These are phyloP conservation scores for Venturia pyrina DNA, from an alignment of 2,329 filamentous ascomycete species.

Conservation along the genomic window DNA sequence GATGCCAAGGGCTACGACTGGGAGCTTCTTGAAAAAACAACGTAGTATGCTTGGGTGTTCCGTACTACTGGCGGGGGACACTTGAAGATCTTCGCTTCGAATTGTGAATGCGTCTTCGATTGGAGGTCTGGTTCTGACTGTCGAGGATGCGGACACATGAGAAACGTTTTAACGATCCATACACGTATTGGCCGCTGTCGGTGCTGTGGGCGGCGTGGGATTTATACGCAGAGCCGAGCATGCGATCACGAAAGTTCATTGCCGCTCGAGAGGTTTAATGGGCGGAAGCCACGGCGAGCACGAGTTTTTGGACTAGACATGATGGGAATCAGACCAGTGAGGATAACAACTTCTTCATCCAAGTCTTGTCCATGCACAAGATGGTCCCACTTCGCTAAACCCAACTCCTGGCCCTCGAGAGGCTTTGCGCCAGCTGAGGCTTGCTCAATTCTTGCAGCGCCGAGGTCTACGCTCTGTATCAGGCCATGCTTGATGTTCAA, in stretches of 20 bases:
- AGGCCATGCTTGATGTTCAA: constrained; percentile 8
- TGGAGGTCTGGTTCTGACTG: not conserved
- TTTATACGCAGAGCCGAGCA: not conserved
- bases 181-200: not conserved
- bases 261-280: not conserved
- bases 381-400: not conserved
- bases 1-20: not conserved
- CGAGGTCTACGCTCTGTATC: not conserved
- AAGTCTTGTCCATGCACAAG: not conserved
- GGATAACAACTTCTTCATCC: not conserved
- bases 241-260: not conserved
- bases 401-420: not conserved
- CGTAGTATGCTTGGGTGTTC: not conserved
- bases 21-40: not conserved
- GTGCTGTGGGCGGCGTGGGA: not conserved
- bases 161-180: not conserved
- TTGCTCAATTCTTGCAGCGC: not conserved
- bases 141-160: not conserved
- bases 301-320: not conserved
- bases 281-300: not conserved
- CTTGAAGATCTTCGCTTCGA: not conserved
- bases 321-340: not conserved
- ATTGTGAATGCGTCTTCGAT: not conserved
- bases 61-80: not conserved
- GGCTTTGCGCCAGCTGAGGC: not conserved